Conservation (phyloP, 139 green algal species). For the Axilococcus clingmanii region DNA sequence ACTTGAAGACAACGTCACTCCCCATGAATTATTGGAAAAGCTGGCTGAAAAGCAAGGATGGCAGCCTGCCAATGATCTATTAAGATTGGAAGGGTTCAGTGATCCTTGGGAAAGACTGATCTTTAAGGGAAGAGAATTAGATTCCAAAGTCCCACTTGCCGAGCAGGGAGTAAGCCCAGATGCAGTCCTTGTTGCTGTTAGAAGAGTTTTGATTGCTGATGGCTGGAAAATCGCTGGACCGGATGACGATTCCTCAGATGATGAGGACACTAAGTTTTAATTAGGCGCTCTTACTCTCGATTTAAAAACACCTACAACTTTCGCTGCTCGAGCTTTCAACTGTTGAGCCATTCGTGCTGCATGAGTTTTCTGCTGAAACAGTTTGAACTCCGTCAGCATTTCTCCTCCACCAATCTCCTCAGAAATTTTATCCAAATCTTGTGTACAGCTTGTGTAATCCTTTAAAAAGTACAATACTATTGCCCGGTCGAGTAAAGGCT, state of each 20-base stretch:
- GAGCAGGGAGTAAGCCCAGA: slow-evolving; percentile 21
- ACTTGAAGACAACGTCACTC: slow-evolving; percentile 15
- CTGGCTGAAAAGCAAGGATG: slow-evolving; percentile 17
- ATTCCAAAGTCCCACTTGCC: slow-evolving; percentile 1
- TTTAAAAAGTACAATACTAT: no score
- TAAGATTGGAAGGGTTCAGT: slow-evolving; percentile 35
- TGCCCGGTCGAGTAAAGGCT: no score
- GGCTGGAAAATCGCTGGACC: slow-evolving; percentile 24
- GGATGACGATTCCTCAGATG: slow-evolving; percentile 4
- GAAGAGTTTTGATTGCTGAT: slow-evolving; percentile 27
- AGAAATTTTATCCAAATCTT: no score
- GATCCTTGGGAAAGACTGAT: slow-evolving; percentile 35
- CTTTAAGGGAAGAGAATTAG: slow-evolving; percentile 25
- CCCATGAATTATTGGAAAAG: slow-evolving; percentile 12
- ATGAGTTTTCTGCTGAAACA: no score
- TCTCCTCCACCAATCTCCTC: no score
- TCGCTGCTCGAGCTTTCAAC: no score
- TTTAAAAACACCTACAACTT: no score
- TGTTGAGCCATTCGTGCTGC: no score
- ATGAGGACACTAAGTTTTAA: slow-evolving; percentile 11
- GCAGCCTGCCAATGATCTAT: slow-evolving; percentile 12
- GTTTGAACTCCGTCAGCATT: no score
- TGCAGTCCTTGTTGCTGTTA: slow-evolving; percentile 17
- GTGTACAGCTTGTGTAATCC: no score
- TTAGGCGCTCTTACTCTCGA: no score